Evolutionary conservation across 2,329 filamentous ascomycete genomes (phyloP).

Genomic region (Pseudogymnoascus sp.): DNA sequence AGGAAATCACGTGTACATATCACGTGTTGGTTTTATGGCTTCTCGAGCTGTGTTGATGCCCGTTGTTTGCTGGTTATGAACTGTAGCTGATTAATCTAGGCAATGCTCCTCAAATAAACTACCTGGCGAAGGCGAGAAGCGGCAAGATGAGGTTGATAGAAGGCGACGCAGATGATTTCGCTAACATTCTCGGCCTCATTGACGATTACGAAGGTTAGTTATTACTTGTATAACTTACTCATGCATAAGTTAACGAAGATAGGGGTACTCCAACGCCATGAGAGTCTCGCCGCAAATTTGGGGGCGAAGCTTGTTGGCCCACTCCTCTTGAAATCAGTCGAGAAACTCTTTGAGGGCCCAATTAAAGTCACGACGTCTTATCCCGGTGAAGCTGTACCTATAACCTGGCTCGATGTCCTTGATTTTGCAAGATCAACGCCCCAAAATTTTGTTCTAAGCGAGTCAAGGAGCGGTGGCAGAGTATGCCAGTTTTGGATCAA

Average conservation of each 20-base stretch:
- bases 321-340: slow-evolving; percentile 78
- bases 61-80: background rate
- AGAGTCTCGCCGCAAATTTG: slow-evolving; percentile 79
- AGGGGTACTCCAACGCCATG: slow-evolving; percentile 75
- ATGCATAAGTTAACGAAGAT: slow-evolving; percentile 15
- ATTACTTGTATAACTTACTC: background rate
- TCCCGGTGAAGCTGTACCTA: slow-evolving; percentile 53
- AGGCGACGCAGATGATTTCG: slow-evolving; percentile 59
- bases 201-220: slow-evolving; percentile 65
- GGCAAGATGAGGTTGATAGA: slow-evolving; percentile 46
- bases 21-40: background rate
- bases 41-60: background rate
- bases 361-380: slow-evolving; percentile 45
- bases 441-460: slow-evolving; percentile 66
- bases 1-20: background rate
- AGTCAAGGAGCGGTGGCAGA: slow-evolving; percentile 60
- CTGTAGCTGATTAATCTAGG: background rate
- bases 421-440: slow-evolving; percentile 77
- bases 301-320: slow-evolving; percentile 77
- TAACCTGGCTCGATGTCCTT: slow-evolving; percentile 82
- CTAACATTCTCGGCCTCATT: slow-evolving; percentile 65
- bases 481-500: slow-evolving; percentile 79
- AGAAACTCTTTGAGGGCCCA: slow-evolving; percentile 76
- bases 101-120: slow-evolving; percentile 44
- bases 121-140: slow-evolving; percentile 40